Conservation (phyloP, 2,329 filamentous ascomycete genomes). For the Byssothecium circinans region DNA sequence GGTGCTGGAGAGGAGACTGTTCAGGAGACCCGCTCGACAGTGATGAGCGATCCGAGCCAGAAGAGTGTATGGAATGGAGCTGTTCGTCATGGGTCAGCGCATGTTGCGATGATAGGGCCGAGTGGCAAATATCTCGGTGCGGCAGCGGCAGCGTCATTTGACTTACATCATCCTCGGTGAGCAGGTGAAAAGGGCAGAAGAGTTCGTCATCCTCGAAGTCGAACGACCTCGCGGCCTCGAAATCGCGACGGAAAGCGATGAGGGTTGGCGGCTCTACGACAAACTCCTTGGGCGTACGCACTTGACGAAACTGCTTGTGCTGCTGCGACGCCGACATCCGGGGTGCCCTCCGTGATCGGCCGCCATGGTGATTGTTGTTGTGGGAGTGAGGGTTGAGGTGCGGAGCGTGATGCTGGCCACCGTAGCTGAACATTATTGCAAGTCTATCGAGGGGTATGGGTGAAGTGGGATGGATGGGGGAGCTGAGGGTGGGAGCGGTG, state of each 20-base stretch:
- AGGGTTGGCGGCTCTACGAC: slow-evolving; percentile 76
- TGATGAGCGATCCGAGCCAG: slow-evolving; percentile 88
- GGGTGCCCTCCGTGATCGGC: slow-evolving; percentile 81
- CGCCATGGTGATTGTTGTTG: slow-evolving; percentile 77
- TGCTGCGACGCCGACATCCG: slow-evolving; percentile 80
- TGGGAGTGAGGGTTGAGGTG: slow-evolving; percentile 63
- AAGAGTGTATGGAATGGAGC: slow-evolving; percentile 89
- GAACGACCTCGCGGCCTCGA: slow-evolving; percentile 90
- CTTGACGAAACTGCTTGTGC: slow-evolving; percentile 84
- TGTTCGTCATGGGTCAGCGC: slow-evolving; percentile 51
- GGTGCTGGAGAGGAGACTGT: slow-evolving; percentile 86
- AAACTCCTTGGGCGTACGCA: slow-evolving; percentile 80
- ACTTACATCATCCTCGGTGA: slow-evolving; percentile 89
- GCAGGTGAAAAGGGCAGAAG: slow-evolving; percentile 82
- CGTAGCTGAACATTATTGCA: slow-evolving; percentile 52
- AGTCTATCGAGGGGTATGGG: slow-evolving; percentile 31
- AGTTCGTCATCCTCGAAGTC: slow-evolving; percentile 95
- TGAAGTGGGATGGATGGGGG: slow-evolving; percentile 21
- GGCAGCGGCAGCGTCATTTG: slow-evolving; percentile 14
- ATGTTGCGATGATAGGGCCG: slow-evolving; percentile 23
- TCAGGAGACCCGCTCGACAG: slow-evolving; percentile 92
- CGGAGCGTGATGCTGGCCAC: slow-evolving; percentile 48
- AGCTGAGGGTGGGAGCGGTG: slow-evolving; percentile 14
- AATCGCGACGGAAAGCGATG: slow-evolving; percentile 78
- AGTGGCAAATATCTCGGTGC: slow-evolving; percentile 25